phyloP scores from a whole-genome alignment of 129 eudicot species.

The Ambrosia artemisiifolia region DNA sequence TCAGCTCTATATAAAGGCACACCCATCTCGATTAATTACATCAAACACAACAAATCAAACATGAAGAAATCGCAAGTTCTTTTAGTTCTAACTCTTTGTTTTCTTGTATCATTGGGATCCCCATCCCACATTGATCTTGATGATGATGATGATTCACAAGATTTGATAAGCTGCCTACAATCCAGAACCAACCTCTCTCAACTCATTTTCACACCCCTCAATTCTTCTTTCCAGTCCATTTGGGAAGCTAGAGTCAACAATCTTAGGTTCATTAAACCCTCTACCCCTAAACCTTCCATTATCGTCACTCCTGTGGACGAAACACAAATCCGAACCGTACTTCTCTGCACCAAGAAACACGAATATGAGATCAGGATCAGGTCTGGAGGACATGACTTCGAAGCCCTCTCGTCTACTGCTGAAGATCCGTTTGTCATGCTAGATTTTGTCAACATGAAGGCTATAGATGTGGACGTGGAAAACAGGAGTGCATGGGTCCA shows the following conservation, averaged over 20 bases:
- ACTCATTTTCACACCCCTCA: conserved; percentile 2
- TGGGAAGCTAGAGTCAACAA: conserved; percentile 3
- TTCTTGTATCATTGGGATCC: neutral
- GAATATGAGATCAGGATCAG: conserved; percentile 14
- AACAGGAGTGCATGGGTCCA: conserved; percentile 8
- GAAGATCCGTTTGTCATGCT: conserved; percentile 9
- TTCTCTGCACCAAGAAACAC: conserved; percentile 4
- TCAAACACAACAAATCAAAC: neutral
- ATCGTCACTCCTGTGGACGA: neutral
- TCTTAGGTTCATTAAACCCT: neutral
- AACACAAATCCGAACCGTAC: conserved; percentile 1
- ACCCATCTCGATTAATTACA: too few relatives aligned
- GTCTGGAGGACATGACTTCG: conserved; percentile 8
- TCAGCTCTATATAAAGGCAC: too few relatives aligned
- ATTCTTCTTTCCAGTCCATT: conserved; percentile 1
- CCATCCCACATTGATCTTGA: neutral
- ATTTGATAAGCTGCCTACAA: neutral
- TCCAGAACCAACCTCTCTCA: neutral
- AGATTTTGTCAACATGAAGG: neutral
- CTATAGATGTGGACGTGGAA: neutral
- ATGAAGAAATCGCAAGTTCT: neutral
- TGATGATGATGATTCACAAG: neutral
- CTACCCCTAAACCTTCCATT: neutral
- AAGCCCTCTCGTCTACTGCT: conserved; percentile 1
- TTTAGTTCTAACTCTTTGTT: neutral